These are phyloP conservation scores for Exophiala oligosperma DNA, from an alignment of 2,329 filamentous ascomycete genomes.

Conservation along the genomic window DNA sequence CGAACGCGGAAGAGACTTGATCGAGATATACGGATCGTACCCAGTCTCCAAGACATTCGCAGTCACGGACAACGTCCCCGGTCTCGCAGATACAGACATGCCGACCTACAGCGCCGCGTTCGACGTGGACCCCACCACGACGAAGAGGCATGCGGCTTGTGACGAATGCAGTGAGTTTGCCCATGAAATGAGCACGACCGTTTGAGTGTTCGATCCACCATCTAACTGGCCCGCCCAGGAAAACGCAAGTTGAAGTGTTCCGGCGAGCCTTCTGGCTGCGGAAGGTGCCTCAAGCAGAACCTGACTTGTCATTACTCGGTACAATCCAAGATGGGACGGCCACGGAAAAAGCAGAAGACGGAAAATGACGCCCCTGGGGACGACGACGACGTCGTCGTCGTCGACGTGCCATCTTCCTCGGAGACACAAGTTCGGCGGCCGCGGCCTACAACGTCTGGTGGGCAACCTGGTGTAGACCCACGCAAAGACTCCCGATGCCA, in stretches of 20 bases:
- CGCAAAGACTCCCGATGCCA: constrained; percentile 18
- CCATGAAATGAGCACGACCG: not conserved
- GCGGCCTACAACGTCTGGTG: not conserved
- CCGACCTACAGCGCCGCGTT: constrained; percentile 24
- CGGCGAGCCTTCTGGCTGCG: constrained; percentile 44
- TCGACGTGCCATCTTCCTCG: not conserved
- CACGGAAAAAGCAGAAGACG: constrained; percentile 42
- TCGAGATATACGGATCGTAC: constrained; percentile 13
- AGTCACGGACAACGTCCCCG: constrained; percentile 16
- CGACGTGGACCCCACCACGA: constrained; percentile 27
- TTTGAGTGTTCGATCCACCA: too few relatives aligned
- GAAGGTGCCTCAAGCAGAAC: constrained; percentile 43
- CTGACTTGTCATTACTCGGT: constrained; percentile 47
- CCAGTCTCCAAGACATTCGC: constrained; percentile 21
- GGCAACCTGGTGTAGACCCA: constrained; percentile 4
- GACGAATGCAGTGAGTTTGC: constrained; percentile 48
- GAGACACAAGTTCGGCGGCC: not conserved
- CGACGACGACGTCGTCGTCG: not conserved
- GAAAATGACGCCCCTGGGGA: constrained; percentile 30
- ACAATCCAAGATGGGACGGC: constrained; percentile 51
- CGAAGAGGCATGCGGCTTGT: constrained; percentile 49
- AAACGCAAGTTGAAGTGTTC: constrained; percentile 52
- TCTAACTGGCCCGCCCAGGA: constrained; percentile 32
- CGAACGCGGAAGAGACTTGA: constrained; percentile 3
- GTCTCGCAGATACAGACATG: constrained; percentile 12